These are phyloP conservation scores for Trichocomaceae sp. DNA, from an alignment of 2,329 filamentous ascomycete species.

Conservation along the genomic window DNA sequence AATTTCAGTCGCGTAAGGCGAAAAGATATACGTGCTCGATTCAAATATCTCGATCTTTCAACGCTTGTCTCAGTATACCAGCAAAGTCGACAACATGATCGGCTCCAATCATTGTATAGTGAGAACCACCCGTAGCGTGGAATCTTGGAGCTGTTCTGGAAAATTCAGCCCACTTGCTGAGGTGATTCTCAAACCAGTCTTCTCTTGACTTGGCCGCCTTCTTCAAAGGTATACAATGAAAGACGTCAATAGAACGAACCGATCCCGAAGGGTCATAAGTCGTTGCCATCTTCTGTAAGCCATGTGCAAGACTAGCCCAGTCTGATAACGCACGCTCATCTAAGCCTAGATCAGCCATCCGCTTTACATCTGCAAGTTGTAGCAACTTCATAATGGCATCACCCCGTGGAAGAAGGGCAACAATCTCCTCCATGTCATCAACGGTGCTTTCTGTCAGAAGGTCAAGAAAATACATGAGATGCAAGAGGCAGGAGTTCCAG, in stretches of 20 bases:
- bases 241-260: conserved; percentile 29
- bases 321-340: not conserved
- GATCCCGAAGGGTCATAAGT: conserved; percentile 16
- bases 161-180: conserved; percentile 35
- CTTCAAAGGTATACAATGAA: not conserved
- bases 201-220: not conserved
- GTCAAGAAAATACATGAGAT: conserved; percentile 38
- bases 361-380: not conserved
- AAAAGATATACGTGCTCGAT: not conserved
- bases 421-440: conserved; percentile 16
- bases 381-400: conserved; percentile 14
- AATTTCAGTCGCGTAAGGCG: not conserved
- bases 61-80: conserved; percentile 16
- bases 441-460: conserved; percentile 31
- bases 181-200: conserved; percentile 14
- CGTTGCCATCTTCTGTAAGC: not conserved
- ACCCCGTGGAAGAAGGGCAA: conserved; percentile 11
- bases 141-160: conserved; percentile 20
- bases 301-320: not conserved
- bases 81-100: conserved; percentile 33
- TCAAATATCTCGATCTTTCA: not conserved
- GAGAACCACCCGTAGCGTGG: conserved; percentile 32
- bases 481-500: conserved; percentile 35
- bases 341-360: not conserved
- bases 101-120: conserved; percentile 37